Conservation (phyloP, 495 filamentous ascomycete genomes). For the Lentithecium fluviatile region DNA sequence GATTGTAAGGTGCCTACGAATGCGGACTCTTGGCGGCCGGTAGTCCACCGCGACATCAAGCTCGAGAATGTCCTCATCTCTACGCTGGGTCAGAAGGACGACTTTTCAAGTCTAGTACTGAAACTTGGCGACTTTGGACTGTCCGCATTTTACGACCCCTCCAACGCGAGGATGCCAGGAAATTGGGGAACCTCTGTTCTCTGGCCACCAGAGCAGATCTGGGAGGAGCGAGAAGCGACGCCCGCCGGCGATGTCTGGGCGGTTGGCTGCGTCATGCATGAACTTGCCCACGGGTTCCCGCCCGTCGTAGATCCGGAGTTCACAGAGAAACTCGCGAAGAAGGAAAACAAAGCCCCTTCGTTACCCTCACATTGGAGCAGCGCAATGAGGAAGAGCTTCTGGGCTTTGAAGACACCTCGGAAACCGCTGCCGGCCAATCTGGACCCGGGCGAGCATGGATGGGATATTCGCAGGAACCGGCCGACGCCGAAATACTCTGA, state of each 20-base stretch:
- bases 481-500: neutral
- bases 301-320: conserved; percentile 4
- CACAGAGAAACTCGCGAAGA: neutral
- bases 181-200: neutral
- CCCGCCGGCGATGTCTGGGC: conserved; percentile 28
- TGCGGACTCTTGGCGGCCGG: conserved; percentile 1
- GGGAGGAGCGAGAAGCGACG: neutral
- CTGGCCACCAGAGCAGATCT: conserved; percentile 27
- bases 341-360: neutral
- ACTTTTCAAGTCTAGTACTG: conserved; percentile 4
- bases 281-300: conserved; percentile 10
- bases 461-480: neutral
- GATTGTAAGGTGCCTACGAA: neutral
- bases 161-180: neutral
- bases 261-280: conserved; percentile 15
- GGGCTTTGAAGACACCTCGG: conserved; percentile 1
- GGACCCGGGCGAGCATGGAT: neutral
- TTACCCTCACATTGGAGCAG: neutral
- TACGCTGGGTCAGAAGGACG: neutral
- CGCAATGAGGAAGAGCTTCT: neutral
- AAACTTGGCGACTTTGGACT: conserved; percentile 27
- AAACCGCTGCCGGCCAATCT: neutral
- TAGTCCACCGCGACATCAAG: conserved; percentile 25
- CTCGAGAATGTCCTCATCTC: conserved; percentile 17
- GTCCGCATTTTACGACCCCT: conserved; percentile 3